A percentile compares a stretch with the other conserved stretches of the same genome.
These are phyloP conservation scores for Ustilago tritici DNA, from an alignment of 1,284 basidiomycete genomes.

Conservation along the genomic window DNA sequence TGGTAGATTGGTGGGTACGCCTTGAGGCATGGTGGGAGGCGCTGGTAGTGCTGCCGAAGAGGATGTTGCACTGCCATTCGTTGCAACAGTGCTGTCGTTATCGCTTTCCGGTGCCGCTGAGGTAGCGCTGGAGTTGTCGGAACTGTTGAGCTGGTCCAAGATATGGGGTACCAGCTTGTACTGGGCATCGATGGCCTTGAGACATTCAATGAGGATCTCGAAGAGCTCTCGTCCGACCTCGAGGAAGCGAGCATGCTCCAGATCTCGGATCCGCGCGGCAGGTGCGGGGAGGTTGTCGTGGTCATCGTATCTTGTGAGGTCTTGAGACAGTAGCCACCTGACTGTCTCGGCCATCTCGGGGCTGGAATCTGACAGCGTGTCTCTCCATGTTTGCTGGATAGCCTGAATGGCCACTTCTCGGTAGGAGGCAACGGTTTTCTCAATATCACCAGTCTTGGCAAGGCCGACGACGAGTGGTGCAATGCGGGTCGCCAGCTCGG, in stretches of 20 bases:
- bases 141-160: conserved; percentile 71
- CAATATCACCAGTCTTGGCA: conserved; percentile 79
- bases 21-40: conserved; percentile 46
- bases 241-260: conserved; percentile 80
- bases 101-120: background rate
- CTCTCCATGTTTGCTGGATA: conserved; percentile 73
- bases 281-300: conserved; percentile 28
- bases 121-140: background rate
- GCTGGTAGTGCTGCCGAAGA: conserved; percentile 6
- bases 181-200: conserved; percentile 81
- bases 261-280: conserved; percentile 73
- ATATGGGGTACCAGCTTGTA: conserved; percentile 76
- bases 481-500: conserved; percentile 75
- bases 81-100: background rate
- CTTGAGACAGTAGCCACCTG: conserved; percentile 53
- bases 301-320: conserved; percentile 34
- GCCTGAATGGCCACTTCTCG: conserved; percentile 79
- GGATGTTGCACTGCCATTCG: background rate
- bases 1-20: conserved; percentile 70
- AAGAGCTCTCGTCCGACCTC: conserved; percentile 77
- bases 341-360: conserved; percentile 56
- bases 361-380: conserved; percentile 16
- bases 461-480: conserved; percentile 81
- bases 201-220: conserved; percentile 76
- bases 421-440: conserved; percentile 80